Evolutionary conservation across 257 asterid species (phyloP), one percentile per base, ranked within the genome.

Genomic region (Verbascum thapsus): DNA sequence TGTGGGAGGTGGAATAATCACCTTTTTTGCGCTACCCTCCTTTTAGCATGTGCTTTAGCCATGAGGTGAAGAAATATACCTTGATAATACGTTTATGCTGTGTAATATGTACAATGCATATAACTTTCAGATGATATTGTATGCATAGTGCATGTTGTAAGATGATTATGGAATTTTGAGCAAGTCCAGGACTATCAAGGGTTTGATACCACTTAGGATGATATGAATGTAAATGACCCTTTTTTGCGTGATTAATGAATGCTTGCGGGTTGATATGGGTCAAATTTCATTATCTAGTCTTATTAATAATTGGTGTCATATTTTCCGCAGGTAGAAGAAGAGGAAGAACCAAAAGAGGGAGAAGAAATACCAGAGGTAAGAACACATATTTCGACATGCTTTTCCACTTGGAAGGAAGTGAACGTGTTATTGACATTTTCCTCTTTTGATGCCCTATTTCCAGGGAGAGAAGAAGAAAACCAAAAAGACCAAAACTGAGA

Each of bases 291-390:
- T 8, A 26, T 45, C 17, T 55, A 45, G 3, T 64, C 52, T 41
- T 20, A 35, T 49, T 70, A 17, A 61, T 62, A 15, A 22, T 41
- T 59, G 7, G 34, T 58, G 58, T 56, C 45, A 49, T 67, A 19
- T 40, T 61, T 64, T 61, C 65, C 65, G 58, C 81, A 94, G 99
- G 99, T 94, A 64, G 99, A 94, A 71, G 99, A 87, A 70, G 98
- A 87, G 82, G 96, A 85, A 61, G 94, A 78, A 62, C 88, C 91
- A 19, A 94, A 94, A 68, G 99, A 94, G 73, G 99, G 96, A 55
- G 98, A 94, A 76, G 95, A 87, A 80, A 53, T 68, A 44, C 74
- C 87, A 1, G 97, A 94, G 89, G 99, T 94, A 77, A 69, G 49
- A 58, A 10, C 30, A 54, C 17, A 32, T 60, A 48, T 22, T 12